phyloP scores from a whole-genome alignment of 2,329 filamentous ascomycete species.

The Pyricularia pennisetigena region DNA sequence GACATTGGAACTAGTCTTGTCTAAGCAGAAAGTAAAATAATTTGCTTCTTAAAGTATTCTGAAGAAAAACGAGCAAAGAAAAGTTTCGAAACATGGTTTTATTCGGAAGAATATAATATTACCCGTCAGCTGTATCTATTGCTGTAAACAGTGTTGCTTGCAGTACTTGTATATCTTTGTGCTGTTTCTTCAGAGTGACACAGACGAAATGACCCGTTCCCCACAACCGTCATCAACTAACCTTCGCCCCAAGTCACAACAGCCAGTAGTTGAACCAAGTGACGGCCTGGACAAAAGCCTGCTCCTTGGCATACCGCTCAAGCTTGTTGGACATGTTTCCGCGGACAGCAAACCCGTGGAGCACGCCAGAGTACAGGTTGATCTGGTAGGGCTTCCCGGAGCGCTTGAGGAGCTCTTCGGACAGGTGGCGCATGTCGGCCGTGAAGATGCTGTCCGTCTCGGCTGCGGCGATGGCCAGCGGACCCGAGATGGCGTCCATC shows the following conservation, averaged over 20 bases:
- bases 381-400: slow-evolving; percentile 61
- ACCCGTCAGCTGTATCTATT: too few relatives aligned
- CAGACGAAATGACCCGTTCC: too few relatives aligned
- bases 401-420: slow-evolving; percentile 52
- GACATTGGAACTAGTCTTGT: too few relatives aligned
- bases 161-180: too few relatives aligned
- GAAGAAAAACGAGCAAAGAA: too few relatives aligned
- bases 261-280: slow-evolving; percentile 64
- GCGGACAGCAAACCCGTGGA: slow-evolving; percentile 68
- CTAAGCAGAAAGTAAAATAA: too few relatives aligned
- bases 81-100: too few relatives aligned
- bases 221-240: too few relatives aligned
- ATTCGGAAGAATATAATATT: too few relatives aligned
- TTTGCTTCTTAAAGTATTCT: too few relatives aligned
- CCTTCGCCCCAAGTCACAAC: slow-evolving; percentile 12
- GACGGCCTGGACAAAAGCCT: slow-evolving; percentile 70
- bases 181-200: too few relatives aligned
- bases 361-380: slow-evolving; percentile 60
- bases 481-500: slow-evolving; percentile 54
- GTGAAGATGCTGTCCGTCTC: slow-evolving; percentile 61
- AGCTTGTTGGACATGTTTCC: slow-evolving; percentile 47
- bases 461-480: slow-evolving; percentile 56
- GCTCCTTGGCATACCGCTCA: slow-evolving; percentile 65
- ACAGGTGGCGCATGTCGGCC: slow-evolving; percentile 50
- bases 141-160: too few relatives aligned